phyloP scores from a whole-genome alignment of 1,284 basidiomycete genomes.

The Ganoderma sp. region DNA sequence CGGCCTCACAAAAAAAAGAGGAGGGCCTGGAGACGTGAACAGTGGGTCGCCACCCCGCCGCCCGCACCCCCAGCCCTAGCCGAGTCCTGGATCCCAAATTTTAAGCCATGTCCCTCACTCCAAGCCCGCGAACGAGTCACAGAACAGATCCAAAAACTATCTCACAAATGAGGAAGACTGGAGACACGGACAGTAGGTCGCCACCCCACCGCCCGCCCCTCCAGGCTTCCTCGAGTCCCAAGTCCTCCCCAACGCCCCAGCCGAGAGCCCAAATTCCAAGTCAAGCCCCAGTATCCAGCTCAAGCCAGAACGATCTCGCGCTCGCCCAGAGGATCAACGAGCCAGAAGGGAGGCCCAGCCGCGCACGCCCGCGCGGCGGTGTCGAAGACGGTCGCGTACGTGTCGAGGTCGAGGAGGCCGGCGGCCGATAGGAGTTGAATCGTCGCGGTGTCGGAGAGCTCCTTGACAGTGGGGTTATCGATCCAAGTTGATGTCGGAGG shows the following conservation, averaged over 20 bases:
- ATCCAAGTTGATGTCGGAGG: background rate
- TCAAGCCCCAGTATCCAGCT: background rate
- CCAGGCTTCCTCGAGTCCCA: background rate
- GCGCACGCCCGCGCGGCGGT: background rate
- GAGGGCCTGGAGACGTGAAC: too few species aligned
- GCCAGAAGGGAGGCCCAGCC: background rate
- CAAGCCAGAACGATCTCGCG: background rate
- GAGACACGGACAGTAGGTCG: background rate
- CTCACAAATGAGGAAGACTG: background rate
- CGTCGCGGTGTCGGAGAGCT: background rate
- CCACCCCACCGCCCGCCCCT: background rate
- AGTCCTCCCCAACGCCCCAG: background rate
- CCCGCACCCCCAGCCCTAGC: background rate
- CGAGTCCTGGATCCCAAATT: too few species aligned
- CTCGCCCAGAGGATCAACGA: background rate
- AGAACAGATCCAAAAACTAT: too few species aligned
- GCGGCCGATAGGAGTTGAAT: background rate
- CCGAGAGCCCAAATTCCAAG: background rate
- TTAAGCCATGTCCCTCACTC: too few species aligned
- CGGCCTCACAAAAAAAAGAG: background rate
- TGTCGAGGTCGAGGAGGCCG: conserved; percentile 1
- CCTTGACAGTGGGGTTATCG: too few species aligned
- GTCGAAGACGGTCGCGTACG: background rate
- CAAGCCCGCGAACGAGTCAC: too few species aligned
- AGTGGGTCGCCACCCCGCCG: too few species aligned